phyloP scores from a whole-genome alignment of 2,329 filamentous ascomycete genomes.

The Talaromyces sp. region DNA sequence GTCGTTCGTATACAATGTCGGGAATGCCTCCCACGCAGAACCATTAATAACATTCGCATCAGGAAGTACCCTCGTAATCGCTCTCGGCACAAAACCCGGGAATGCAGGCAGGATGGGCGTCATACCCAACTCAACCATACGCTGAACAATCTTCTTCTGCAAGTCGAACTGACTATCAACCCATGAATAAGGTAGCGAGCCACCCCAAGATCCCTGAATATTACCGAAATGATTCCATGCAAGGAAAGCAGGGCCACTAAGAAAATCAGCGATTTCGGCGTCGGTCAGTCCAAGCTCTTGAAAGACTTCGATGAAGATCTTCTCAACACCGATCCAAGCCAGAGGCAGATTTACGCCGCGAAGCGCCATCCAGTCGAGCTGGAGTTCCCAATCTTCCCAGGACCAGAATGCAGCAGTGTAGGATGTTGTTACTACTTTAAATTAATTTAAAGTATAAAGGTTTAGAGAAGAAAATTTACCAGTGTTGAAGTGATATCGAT shows the following conservation, averaged over 20 bases:
- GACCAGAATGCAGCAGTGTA: constrained; percentile 52
- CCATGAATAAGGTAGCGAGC: constrained; percentile 44
- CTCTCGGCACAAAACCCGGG: constrained; percentile 49
- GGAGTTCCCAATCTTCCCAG: constrained; percentile 54
- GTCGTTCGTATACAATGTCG: constrained; percentile 43
- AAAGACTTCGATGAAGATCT: constrained; percentile 50
- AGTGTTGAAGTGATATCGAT: constrained; percentile 53
- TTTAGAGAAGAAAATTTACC: constrained; percentile 26
- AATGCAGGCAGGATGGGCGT: constrained; percentile 52
- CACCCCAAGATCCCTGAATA: constrained; percentile 51
- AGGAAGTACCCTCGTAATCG: constrained; percentile 42
- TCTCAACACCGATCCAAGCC: constrained; percentile 53
- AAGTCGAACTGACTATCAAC: constrained; percentile 49
- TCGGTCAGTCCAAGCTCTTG: constrained; percentile 45
- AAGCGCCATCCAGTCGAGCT: constrained; percentile 54
- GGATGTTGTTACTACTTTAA: constrained; percentile 47
- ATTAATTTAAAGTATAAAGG: background rate
- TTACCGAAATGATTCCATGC: constrained; percentile 57
- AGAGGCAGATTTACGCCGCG: constrained; percentile 52
- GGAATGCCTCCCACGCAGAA: constrained; percentile 45
- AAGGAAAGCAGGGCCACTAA: constrained; percentile 52
- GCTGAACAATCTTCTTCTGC: constrained; percentile 48
- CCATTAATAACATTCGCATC: constrained; percentile 45
- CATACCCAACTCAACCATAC: constrained; percentile 55
- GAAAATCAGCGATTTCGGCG: constrained; percentile 45